Conservation (phyloP, 768 basidiomycete species). For the Trichaptum fuscoviolaceum region DNA sequence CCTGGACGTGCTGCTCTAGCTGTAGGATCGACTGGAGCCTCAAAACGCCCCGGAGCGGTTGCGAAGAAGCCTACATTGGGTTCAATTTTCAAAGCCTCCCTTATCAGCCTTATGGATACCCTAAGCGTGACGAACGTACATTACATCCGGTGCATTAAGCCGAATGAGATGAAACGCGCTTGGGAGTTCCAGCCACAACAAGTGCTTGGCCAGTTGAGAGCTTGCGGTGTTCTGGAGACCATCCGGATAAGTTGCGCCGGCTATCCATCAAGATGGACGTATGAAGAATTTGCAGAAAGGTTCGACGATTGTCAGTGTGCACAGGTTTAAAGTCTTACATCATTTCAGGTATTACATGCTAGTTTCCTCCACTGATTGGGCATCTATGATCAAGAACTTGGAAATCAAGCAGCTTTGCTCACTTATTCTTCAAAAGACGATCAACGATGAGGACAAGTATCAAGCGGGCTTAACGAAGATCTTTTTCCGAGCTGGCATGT, state of each 20-base stretch:
- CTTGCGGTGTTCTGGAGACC: conserved; percentile 98
- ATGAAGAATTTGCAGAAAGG: conserved; percentile 98
- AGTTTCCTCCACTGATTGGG: conserved; percentile 81
- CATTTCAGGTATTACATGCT: conserved; percentile 90
- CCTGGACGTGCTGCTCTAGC: conserved; percentile 69
- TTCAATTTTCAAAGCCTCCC: conserved; percentile 94
- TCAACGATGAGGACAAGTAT: conserved; percentile 93
- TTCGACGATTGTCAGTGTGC: conserved; percentile 30
- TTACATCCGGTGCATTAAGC: conserved; percentile 99
- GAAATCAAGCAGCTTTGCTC: conserved; percentile 80
- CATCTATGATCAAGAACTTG: conserved; percentile 74
- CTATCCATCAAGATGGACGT: conserved; percentile 97
- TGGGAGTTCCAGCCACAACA: conserved; percentile 98
- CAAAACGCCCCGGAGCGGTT: conserved; percentile 60
- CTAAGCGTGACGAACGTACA: conserved; percentile 97
- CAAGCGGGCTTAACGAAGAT: conserved; percentile 97
- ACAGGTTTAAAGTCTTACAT: conserved; percentile 16
- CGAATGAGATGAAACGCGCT: conserved; percentile 92
- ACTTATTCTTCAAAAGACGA: conserved; percentile 77
- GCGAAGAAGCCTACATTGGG: conserved; percentile 95
- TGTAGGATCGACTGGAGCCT: conserved; percentile 19
- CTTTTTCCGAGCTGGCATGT: conserved; percentile 99
- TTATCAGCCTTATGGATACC: conserved; percentile 94
- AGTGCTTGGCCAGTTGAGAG: conserved; percentile 89
- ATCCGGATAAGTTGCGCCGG: conserved; percentile 99